These are phyloP conservation scores for Magnusiomyces magnusii DNA, from an alignment of 1,139 yeast genomes.

Conservation along the genomic window DNA sequence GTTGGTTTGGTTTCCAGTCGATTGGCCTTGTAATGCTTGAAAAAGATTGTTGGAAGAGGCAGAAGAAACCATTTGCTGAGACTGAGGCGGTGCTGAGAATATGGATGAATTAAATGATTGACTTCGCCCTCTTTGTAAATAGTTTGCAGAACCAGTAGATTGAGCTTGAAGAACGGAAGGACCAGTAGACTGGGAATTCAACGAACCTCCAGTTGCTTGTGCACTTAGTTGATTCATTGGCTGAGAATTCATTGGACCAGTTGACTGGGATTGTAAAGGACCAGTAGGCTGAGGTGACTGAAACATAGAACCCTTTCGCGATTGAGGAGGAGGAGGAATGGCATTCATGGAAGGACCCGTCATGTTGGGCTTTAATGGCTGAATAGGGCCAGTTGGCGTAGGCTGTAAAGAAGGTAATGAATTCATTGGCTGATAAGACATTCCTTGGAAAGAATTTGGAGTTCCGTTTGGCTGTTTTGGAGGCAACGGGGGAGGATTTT, in stretches of 20 bases:
- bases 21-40: neutral
- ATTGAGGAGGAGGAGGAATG: constrained; percentile 2
- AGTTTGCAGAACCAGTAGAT: neutral
- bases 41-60: neutral
- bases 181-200: constrained; percentile 12
- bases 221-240: neutral
- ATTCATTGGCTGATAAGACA: constrained; percentile 1
- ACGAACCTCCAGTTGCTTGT: neutral
- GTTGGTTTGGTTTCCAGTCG: neutral
- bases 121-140: neutral
- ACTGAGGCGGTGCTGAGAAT: neutral
- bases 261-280: constrained; percentile 6
- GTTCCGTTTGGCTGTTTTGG: constrained; percentile 10
- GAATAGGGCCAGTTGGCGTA: constrained; percentile 2
- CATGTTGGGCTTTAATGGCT: neutral
- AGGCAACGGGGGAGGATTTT: constrained; percentile 14
- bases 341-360: neutral
- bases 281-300: constrained; percentile 13
- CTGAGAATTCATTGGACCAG: neutral
- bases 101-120: neutral
- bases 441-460: neutral
- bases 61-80: neutral
- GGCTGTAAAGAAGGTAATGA: neutral
- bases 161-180: constrained; percentile 1
- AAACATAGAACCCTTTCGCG: neutral